A percentile compares a stretch with the other conserved stretches of the same genome.
Conservation (phyloP, 2,329 filamentous ascomycete species). For the Colletotrichum sp. region DNA sequence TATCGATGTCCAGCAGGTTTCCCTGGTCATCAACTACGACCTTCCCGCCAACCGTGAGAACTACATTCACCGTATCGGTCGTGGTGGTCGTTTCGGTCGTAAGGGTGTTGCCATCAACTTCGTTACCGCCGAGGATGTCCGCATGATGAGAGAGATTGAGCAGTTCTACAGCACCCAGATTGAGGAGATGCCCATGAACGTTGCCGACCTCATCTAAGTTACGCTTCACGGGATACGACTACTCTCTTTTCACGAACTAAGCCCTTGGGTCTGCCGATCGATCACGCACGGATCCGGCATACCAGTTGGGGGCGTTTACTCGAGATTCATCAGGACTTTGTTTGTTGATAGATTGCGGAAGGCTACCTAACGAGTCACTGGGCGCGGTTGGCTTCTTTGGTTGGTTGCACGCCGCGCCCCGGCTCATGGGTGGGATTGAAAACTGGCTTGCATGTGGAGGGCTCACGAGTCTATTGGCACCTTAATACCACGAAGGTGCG, state of each 20-base stretch:
- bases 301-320: conserved; percentile 17
- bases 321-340: conserved; percentile 23
- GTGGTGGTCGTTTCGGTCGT: conserved; percentile 98
- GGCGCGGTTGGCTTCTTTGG: conserved; percentile 16
- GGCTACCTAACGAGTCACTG: conserved; percentile 22
- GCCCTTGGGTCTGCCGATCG: conserved; percentile 16
- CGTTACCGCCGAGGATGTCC: conserved; percentile 97
- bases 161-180: conserved; percentile 99
- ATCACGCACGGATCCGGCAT: conserved; percentile 20
- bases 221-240: conserved; percentile 14
- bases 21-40: conserved; percentile 99
- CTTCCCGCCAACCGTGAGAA: conserved; percentile 98
- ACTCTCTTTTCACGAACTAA: conserved; percentile 19
- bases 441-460: conserved; percentile 26
- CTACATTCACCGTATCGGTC: conserved; percentile 99
- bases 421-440: conserved; percentile 24
- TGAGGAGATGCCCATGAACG: conserved; percentile 99
- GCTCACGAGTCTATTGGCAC: conserved; percentile 24
- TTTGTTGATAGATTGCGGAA: conserved; percentile 26
- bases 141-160: conserved; percentile 99
- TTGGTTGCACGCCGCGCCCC: conserved; percentile 15
- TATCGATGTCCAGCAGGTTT: conserved; percentile 99
- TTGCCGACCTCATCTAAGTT: conserved; percentile 75
- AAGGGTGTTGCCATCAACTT: conserved; percentile 99
- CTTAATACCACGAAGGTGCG: conserved; percentile 26